phyloP scores from a whole-genome alignment of 352 stramenopile species.

The Phytophthora pini region DNA sequence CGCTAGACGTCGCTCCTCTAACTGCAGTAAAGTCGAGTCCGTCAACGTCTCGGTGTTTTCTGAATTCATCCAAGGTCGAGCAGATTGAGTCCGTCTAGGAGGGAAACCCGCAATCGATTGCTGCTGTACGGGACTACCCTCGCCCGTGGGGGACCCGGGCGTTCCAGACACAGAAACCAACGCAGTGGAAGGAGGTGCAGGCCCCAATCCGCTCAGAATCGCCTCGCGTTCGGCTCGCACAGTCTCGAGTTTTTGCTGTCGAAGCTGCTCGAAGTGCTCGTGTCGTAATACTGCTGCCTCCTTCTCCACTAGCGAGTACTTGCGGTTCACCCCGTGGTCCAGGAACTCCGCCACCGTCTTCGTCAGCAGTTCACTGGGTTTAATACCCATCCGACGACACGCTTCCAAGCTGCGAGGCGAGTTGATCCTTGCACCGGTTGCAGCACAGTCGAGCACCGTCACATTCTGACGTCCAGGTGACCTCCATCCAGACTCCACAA shows the following conservation, averaged over 20 bases:
- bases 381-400: constrained; percentile 72
- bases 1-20: constrained; percentile 67
- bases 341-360: constrained; percentile 66
- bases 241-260: constrained; percentile 65
- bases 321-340: constrained; percentile 46
- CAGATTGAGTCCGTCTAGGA: constrained; percentile 34
- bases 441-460: constrained; percentile 53
- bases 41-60: constrained; percentile 13
- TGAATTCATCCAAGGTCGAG: constrained; percentile 19
- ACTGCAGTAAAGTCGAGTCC: constrained; percentile 63
- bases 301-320: constrained; percentile 76
- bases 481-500: constrained; percentile 11
- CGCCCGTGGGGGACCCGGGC: constrained; percentile 13
- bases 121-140: constrained; percentile 19
- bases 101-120: constrained; percentile 34
- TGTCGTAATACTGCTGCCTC: constrained; percentile 73
- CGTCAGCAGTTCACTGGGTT: constrained; percentile 66
- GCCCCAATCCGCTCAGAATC: constrained; percentile 46
- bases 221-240: constrained; percentile 65
- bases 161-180: constrained; percentile 20
- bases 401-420: constrained; percentile 76
- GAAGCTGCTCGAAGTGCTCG: constrained; percentile 73
- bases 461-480: constrained; percentile 40
- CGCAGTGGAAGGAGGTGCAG: constrained; percentile 37
- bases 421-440: constrained; percentile 59